Percentiles rank a stretch among this genome's conserved stretches.
Conservation (phyloP, 2,329 filamentous ascomycete genomes). For the Xylariales sp. region DNA sequence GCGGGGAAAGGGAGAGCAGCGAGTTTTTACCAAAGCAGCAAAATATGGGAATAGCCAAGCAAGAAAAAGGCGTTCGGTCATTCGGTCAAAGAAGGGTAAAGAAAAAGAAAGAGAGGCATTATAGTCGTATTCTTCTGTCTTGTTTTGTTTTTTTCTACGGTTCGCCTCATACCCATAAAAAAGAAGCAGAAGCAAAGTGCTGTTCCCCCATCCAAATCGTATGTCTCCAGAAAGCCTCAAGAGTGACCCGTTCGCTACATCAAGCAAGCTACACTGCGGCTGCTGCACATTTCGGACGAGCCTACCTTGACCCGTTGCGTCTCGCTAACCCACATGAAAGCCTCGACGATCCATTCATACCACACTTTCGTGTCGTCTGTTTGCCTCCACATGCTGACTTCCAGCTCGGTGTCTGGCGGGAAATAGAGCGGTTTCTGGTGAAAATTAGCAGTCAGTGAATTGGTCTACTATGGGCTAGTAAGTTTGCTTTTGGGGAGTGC, state of each 20-base stretch:
- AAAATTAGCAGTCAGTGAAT: not conserved
- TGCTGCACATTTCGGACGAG: constrained; percentile 63
- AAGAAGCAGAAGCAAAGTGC: too few species aligned
- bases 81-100: not conserved
- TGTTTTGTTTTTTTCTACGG: too few species aligned
- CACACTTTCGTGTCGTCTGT: constrained; percentile 94
- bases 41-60: not conserved
- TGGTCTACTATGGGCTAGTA: constrained; percentile 10
- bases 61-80: constrained; percentile 6
- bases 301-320: constrained; percentile 61
- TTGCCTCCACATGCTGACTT: constrained; percentile 92
- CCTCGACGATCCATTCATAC: constrained; percentile 98
- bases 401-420: constrained; percentile 78
- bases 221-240: too few species aligned
- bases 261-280: constrained; percentile 64
- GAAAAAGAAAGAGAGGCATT: constrained; percentile 1
- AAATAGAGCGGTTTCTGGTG: constrained; percentile 77
- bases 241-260: constrained; percentile 45
- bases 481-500: constrained; percentile 7
- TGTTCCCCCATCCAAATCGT: not conserved
- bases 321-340: constrained; percentile 63
- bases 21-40: not conserved
- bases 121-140: too few species aligned
- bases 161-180: not conserved
- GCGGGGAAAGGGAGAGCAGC: not conserved